Evolutionary conservation across 2,329 filamentous ascomycete species (phyloP).

Genomic region (Neoscytalidium dimidiatum): DNA sequence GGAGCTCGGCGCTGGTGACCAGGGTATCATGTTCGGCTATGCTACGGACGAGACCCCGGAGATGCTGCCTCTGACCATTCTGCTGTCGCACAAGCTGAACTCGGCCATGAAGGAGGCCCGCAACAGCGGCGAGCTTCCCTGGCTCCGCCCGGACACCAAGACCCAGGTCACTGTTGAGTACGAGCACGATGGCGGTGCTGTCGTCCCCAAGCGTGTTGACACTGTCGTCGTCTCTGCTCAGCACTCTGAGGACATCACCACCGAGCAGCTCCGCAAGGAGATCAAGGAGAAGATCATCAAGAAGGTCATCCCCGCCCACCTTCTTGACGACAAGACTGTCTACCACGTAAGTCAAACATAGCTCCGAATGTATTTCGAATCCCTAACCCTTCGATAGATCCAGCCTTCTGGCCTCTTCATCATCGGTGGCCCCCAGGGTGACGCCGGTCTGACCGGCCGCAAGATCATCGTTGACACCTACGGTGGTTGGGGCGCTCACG

Average conservation of each 20-base stretch:
- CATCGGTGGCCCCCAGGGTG: constrained; percentile 98
- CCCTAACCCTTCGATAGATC: constrained; percentile 55
- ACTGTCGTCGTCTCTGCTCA: constrained; percentile 96
- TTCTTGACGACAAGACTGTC: constrained; percentile 88
- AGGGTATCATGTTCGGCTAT: constrained; percentile 99
- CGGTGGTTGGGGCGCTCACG: constrained; percentile 99
- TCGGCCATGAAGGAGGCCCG: constrained; percentile 88
- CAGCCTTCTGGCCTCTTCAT: constrained; percentile 98
- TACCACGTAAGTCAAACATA: constrained; percentile 72
- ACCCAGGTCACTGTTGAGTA: constrained; percentile 99
- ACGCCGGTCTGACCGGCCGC: constrained; percentile 95
- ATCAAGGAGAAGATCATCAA: constrained; percentile 98
- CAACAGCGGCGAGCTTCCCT: constrained; percentile 82
- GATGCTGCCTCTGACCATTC: constrained; percentile 89
- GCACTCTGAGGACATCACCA: constrained; percentile 85
- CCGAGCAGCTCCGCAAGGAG: constrained; percentile 89
- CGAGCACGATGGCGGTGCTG: constrained; percentile 91
- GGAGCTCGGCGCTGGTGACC: constrained; percentile 97
- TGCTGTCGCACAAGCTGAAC: constrained; percentile 97
- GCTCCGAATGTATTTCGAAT: not conserved
- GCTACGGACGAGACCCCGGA: constrained; percentile 99
- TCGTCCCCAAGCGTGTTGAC: constrained; percentile 89
- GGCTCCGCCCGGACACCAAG: constrained; percentile 98
- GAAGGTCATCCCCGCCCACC: constrained; percentile 87
- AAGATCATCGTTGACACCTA: constrained; percentile 99